phyloP scores from a whole-genome alignment of 2,329 filamentous ascomycete species.

The Seiridium cupressi region DNA sequence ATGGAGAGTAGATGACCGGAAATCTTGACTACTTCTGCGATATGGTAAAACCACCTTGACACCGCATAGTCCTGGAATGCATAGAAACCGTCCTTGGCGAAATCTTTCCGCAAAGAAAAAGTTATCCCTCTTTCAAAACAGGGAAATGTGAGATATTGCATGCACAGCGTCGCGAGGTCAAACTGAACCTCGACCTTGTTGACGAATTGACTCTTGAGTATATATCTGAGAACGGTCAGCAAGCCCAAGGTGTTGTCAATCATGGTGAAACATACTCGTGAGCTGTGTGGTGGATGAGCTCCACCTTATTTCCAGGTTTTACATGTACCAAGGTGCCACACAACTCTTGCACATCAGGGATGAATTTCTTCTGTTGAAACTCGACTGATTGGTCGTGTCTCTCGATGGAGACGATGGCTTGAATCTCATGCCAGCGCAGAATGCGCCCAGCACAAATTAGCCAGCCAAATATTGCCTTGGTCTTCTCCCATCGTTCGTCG shows the following conservation, averaged over 20 bases:
- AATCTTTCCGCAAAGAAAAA: slow-evolving; percentile 9
- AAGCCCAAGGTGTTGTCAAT: neutral
- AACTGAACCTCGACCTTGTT: slow-evolving; percentile 22
- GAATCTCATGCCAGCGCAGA: slow-evolving; percentile 39
- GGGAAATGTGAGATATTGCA: slow-evolving; percentile 30
- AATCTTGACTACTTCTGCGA: neutral
- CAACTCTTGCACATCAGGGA: slow-evolving; percentile 25
- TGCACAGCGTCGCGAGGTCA: slow-evolving; percentile 29
- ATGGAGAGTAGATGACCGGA: neutral
- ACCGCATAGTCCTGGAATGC: slow-evolving; percentile 37
- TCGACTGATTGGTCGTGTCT: slow-evolving; percentile 7
- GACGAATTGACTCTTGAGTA: slow-evolving; percentile 22
- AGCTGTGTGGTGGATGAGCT: slow-evolving; percentile 37
- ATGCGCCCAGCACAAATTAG: slow-evolving; percentile 36
- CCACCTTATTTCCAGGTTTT: slow-evolving; percentile 26
- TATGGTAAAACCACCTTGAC: slow-evolving; percentile 31
- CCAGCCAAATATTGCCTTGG: slow-evolving; percentile 35
- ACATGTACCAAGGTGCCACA: slow-evolving; percentile 36
- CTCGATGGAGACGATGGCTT: slow-evolving; percentile 30
- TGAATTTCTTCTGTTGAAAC: slow-evolving; percentile 22
- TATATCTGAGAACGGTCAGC: slow-evolving; percentile 11
- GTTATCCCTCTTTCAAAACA: slow-evolving; percentile 25
- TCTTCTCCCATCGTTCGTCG: slow-evolving; percentile 18
- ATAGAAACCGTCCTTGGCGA: slow-evolving; percentile 26
- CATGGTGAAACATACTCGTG: slow-evolving; percentile 24